Conservation (phyloP, 176 grass and related monocot genomes). For the Juncus inflexus region DNA sequence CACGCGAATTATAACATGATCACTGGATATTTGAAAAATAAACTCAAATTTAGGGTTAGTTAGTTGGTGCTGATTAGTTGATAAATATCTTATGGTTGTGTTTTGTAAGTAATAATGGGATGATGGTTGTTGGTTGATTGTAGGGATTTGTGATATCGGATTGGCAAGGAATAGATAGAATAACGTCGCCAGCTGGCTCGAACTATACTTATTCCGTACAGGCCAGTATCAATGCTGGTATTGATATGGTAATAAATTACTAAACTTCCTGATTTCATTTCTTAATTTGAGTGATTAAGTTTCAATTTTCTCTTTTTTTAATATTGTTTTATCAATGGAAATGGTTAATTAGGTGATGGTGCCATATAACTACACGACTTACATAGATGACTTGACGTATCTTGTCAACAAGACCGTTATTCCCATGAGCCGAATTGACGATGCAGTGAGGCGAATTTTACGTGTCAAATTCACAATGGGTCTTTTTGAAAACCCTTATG, state of each 20-base stretch:
- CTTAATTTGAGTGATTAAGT: background rate
- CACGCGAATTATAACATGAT: slow-evolving; percentile 77
- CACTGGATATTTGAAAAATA: slow-evolving; percentile 80
- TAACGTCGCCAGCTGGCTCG: slow-evolving; percentile 53
- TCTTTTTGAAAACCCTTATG: slow-evolving; percentile 81
- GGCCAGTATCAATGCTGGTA: slow-evolving; percentile 84
- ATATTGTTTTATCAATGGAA: slow-evolving; percentile 5
- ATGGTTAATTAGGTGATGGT: slow-evolving; percentile 60
- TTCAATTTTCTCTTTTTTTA: background rate
- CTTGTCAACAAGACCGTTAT: slow-evolving; percentile 70
- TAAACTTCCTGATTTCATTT: slow-evolving; percentile 16
- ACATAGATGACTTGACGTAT: slow-evolving; percentile 57
- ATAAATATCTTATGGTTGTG: background rate
- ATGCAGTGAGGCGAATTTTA: slow-evolving; percentile 84
- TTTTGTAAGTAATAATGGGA: too few species aligned
- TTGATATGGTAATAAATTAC: slow-evolving; percentile 60
- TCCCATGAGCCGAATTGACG: slow-evolving; percentile 79
- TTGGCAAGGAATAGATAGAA: slow-evolving; percentile 85
- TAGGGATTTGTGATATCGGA: slow-evolving; percentile 99
- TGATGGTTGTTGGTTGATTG: background rate
- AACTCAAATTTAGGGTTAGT: slow-evolving; percentile 71
- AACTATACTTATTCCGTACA: slow-evolving; percentile 98
- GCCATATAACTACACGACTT: slow-evolving; percentile 73
- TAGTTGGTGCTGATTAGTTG: slow-evolving; percentile 8
- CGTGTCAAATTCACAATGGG: slow-evolving; percentile 97